Evolutionary conservation across 768 basidiomycete species (phyloP).

Genomic region (Boletus huronensis): DNA sequence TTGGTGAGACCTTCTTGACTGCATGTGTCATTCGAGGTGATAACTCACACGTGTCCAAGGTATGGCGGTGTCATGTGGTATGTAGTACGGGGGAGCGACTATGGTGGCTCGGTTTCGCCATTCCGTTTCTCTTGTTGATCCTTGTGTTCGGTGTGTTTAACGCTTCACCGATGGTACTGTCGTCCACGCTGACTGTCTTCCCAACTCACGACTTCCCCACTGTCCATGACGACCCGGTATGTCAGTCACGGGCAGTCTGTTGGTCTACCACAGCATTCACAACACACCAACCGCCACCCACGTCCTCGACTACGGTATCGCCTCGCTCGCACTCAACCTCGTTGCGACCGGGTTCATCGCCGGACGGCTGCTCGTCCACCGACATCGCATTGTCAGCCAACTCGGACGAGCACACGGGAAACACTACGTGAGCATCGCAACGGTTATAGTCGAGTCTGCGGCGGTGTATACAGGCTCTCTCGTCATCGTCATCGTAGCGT

Average conservation of each 20-base stretch:
- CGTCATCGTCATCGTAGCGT: conserved; percentile 40
- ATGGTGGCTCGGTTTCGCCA: conserved; percentile 30
- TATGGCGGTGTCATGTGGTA: conserved; percentile 48
- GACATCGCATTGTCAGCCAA: conserved; percentile 18
- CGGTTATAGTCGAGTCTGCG: conserved; percentile 44
- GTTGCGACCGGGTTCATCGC: conserved; percentile 29
- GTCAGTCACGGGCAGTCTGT: conserved; percentile 8
- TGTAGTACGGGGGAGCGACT: conserved; percentile 36
- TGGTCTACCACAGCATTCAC: conserved; percentile 24
- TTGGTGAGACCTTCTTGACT: neutral
- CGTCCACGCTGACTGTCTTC: neutral
- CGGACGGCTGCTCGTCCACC: conserved; percentile 23
- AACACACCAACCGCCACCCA: conserved; percentile 1
- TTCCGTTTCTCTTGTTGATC: conserved; percentile 38
- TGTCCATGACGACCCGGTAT: too few species aligned
- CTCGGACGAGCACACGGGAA: conserved; percentile 35
- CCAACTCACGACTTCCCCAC: neutral
- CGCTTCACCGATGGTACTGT: neutral
- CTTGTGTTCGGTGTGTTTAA: conserved; percentile 39
- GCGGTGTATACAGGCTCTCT: conserved; percentile 42
- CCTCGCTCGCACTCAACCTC: conserved; percentile 30
- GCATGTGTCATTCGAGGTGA: neutral
- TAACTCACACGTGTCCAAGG: conserved; percentile 19
- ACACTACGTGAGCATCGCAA: conserved; percentile 36
- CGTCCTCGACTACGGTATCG: conserved; percentile 22